Base-by-base conservation (phyloP, 345 rosid genomes). In the Hypericum androsaemum region DNA sequence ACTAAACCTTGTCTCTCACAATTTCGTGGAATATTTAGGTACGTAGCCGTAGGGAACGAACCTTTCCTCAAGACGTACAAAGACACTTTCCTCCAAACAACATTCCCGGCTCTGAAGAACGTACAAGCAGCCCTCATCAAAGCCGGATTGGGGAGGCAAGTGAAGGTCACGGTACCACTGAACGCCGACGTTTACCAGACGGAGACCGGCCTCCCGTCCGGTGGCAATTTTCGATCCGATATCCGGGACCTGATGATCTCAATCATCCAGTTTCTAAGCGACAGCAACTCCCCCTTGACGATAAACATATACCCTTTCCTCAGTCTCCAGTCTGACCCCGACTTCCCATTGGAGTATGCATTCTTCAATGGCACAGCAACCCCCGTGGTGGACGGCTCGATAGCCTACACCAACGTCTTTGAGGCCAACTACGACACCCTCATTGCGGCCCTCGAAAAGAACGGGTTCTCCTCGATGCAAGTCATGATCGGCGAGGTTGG, bases 291-390 rank as follows among this genome's bases (percentile, higher is more conserved):
- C 12, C 80, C 85, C 1, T 64, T 88, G 44, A 80, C 84, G 2
- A 68, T 94, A 69, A 94, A 94, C 76, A 94, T 94, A 47, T 88
- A 89, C 63, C 97, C 95, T 7, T 89, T 86, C 64, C 88, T 89
- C 47, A 86, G 95, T 68, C 88, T 89, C 35, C 63, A 89, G 28
- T 69, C 80, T 0, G 90, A 86, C 56, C 65, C 95, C 3, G 47
- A 83, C 60, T 89, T 89, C 74, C 95, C 94, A 0, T 43, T 69
- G 7, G 90, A 88, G 8, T 94, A 72, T 47, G 95, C 99, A 6
- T 88, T 85, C 80, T 94, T 94, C 57, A 75, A 72, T 38, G 74
- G 71, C 56, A 44, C 50, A 5, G 77, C 85, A 39, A 52, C 53
- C 1, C 95, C 97, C 0, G 54, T 86, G n/a, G 81, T 80, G 10